A percentile compares a stretch with the other conserved stretches of the same genome.
phyloP scores from a whole-genome alignment of 495 filamentous ascomycete genomes.

The Parathielavia hyrcaniae region DNA sequence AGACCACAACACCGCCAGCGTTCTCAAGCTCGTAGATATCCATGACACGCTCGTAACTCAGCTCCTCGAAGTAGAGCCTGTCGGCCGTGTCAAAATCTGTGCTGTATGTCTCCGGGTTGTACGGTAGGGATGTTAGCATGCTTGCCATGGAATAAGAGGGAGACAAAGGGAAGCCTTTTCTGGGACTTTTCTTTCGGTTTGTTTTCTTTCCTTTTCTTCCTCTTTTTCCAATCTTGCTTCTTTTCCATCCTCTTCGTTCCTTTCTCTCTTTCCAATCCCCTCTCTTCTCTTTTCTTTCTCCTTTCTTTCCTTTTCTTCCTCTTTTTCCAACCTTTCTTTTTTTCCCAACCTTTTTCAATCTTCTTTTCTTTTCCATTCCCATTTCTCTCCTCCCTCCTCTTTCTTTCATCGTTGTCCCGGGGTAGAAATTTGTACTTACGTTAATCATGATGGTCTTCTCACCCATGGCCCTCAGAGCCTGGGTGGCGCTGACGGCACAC shows the following conservation, averaged over 20 bases:
- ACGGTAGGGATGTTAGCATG: conserved; percentile 33
- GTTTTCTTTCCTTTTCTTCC: no score
- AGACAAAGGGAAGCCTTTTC: not conserved
- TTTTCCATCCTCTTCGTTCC: no score
- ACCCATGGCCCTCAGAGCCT: conserved; percentile 78
- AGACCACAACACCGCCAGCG: conserved; percentile 85
- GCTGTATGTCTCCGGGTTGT: conserved; percentile 80
- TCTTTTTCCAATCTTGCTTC: no score
- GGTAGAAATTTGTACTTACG: conserved; percentile 26
- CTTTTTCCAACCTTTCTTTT: no score
- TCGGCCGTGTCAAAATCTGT: conserved; percentile 96
- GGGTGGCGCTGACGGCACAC: conserved; percentile 92
- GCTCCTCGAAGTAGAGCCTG: conserved; percentile 92
- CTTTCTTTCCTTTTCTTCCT: no score
- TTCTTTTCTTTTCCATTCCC: no score
- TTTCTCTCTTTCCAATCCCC: no score
- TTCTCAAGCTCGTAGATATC: conserved; percentile 95
- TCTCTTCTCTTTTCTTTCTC: no score
- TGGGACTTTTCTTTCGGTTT: no score
- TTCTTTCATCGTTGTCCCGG: no score
- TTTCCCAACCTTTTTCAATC: no score
- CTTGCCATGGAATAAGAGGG: not conserved
- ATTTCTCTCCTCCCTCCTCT: no score
- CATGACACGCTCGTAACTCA: conserved; percentile 96
- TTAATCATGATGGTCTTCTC: conserved; percentile 99